Conservation (phyloP, 805 yeast genomes). For the Saturnispora serradocipensis region DNA sequence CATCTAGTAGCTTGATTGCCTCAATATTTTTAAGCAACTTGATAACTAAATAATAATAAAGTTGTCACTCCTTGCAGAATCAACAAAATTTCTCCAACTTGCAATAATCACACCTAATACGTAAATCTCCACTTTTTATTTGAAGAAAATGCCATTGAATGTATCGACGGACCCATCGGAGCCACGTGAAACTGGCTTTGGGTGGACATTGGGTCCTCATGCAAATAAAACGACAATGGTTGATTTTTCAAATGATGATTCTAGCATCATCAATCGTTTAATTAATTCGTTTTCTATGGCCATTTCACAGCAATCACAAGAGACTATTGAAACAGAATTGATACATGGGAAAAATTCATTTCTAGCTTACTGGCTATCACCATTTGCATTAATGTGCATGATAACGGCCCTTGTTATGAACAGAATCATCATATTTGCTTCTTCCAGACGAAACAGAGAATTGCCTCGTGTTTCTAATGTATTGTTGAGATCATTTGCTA, state of each 20-base stretch:
- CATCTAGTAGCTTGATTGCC: background rate
- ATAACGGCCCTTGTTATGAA: constrained; percentile 49
- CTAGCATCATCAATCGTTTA: constrained; percentile 19
- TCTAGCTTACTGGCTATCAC: constrained; percentile 40
- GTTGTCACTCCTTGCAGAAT: background rate
- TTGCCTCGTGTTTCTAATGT: constrained; percentile 26
- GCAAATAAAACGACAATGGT: background rate
- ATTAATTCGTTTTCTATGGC: constrained; percentile 26
- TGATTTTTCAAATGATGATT: constrained; percentile 11
- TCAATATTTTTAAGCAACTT: background rate
- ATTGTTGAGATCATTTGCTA: constrained; percentile 31
- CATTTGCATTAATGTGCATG: constrained; percentile 46
- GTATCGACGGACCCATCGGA: background rate
- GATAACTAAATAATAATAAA: background rate
- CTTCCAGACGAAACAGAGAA: constrained; percentile 34
- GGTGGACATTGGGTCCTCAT: background rate
- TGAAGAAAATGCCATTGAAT: background rate
- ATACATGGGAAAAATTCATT: constrained; percentile 29
- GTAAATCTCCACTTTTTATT: background rate
- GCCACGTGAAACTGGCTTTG: background rate
- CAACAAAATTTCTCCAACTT: background rate
- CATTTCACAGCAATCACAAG: constrained; percentile 27
- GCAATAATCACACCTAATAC: background rate
- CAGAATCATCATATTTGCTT: constrained; percentile 49
- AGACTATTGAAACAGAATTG: constrained; percentile 19